Percentiles rank a stretch among this genome's conserved stretches.
Conservation (phyloP, 495 filamentous ascomycete species). For the Aspergillus conjunctus region DNA sequence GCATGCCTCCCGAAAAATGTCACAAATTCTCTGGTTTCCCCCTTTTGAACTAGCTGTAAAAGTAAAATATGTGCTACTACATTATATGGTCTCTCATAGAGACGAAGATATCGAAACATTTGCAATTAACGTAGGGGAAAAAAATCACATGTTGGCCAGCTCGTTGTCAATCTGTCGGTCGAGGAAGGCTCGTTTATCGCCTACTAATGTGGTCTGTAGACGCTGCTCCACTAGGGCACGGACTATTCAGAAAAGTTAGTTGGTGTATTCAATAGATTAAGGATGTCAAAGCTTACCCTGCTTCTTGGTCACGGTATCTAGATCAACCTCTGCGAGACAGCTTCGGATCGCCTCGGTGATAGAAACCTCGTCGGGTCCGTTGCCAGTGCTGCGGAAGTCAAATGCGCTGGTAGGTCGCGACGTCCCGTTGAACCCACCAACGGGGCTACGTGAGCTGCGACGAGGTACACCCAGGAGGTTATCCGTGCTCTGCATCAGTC, state of each 20-base stretch:
- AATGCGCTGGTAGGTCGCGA: conserved; percentile 63
- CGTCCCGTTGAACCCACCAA: conserved; percentile 37
- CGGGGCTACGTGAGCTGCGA: conserved; percentile 54
- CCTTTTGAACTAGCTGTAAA: conserved; percentile 3
- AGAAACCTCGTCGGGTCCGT: conserved; percentile 68
- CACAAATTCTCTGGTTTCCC: conserved; percentile 5
- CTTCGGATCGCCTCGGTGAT: conserved; percentile 83
- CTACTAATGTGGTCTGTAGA: conserved; percentile 80
- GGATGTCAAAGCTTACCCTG: conserved; percentile 57
- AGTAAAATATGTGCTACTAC: conserved; percentile 5
- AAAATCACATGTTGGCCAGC: conserved; percentile 80
- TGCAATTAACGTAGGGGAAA: conserved; percentile 14
- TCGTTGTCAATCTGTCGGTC: conserved; percentile 92
- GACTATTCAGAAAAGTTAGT: conserved; percentile 49
- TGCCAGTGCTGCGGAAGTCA: conserved; percentile 68
- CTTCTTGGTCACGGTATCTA: conserved; percentile 97
- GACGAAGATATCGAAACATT: not conserved
- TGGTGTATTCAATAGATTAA: not conserved
- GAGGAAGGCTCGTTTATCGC: conserved; percentile 80
- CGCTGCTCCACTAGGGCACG: conserved; percentile 88
- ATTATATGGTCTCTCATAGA: conserved; percentile 5
- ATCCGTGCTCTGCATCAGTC: conserved; percentile 58
- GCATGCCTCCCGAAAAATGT: conserved; percentile 30
- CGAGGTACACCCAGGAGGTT: conserved; percentile 58
- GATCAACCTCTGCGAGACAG: conserved; percentile 85